Conservation (phyloP, 768 basidiomycete species). For the Psilocybe cyanescens region DNA sequence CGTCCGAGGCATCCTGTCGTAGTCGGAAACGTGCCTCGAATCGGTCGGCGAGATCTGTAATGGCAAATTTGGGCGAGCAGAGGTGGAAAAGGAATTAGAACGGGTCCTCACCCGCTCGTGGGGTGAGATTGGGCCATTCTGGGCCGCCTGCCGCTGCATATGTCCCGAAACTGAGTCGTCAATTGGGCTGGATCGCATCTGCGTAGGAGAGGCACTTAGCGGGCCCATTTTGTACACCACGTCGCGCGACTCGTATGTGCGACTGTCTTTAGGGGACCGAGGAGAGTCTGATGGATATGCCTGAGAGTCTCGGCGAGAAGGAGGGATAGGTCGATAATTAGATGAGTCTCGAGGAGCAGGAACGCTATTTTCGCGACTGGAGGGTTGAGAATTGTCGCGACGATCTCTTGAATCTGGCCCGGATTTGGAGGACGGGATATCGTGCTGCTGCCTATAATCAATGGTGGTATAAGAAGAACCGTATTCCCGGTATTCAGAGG, state of each 20-base stretch:
- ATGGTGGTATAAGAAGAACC: slow-evolving; percentile 9
- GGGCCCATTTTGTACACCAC: slow-evolving; percentile 16
- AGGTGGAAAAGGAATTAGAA: slow-evolving; percentile 21
- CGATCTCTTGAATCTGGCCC: slow-evolving; percentile 8
- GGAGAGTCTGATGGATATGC: slow-evolving; percentile 9
- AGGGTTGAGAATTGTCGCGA: neutral
- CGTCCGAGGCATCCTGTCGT: slow-evolving; percentile 14
- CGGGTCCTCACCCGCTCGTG: slow-evolving; percentile 18
- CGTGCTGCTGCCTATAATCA: slow-evolving; percentile 14
- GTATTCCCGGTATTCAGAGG: slow-evolving; percentile 17
- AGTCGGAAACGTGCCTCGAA: slow-evolving; percentile 13
- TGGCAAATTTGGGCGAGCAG: slow-evolving; percentile 12
- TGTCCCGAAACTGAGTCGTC: slow-evolving; percentile 9
- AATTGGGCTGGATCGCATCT: slow-evolving; percentile 17
- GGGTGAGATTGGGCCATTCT: neutral
- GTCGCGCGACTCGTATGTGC: neutral
- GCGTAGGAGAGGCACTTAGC: slow-evolving; percentile 22
- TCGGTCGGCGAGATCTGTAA: slow-evolving; percentile 10
- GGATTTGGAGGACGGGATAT: neutral
- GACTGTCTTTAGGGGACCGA: slow-evolving; percentile 14
- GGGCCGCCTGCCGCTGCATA: neutral
- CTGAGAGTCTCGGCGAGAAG: slow-evolving; percentile 17
- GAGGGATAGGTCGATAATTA: slow-evolving; percentile 8
- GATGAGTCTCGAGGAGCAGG: slow-evolving; percentile 10
- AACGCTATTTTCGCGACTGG: slow-evolving; percentile 4